Evolutionary conservation across 495 filamentous ascomycete species (phyloP), one percentile per base, ranked within the genome.

Genomic region (Daldinia loculata): DNA sequence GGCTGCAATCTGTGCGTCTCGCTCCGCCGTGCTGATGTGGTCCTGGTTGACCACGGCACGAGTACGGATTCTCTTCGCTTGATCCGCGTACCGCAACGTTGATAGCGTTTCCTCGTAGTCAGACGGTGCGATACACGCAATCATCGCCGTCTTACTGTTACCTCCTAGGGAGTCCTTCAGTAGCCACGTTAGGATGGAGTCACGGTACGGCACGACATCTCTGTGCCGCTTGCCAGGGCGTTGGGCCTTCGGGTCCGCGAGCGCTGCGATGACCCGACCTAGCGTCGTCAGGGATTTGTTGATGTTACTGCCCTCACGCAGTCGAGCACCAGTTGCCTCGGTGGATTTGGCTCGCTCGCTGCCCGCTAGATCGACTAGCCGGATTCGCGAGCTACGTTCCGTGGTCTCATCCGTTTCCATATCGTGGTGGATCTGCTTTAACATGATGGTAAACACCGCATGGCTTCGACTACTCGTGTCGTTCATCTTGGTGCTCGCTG

Each of bases 401-500:
- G 95, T 98, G 1, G 95, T 98, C 78, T 97, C 92, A 76, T 98
- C 96, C 0, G 93, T 95, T 19, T 93, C 91, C 79, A 97, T 89
- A 74, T 97, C 93, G 81, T 98, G 95, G 74, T 83, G 80, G 67
- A 99, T 98, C 78, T 98, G 94, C 80, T 98, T 98, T 30, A 99
- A 84, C 77, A 95, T 94, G 66, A 99, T 94, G 17, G 95, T 99
- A 77, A 99, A 99, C 39, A 99, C 95, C 3, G 96, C 93, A 75
- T 99, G 95, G 57, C 91, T 95, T 77, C 95, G 91, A 38, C 90
- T 94, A 26, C 91, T 95, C 19, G 94, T 98, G 80, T 99, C 95
- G 77, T 99, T 99, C 95, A 99, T 99, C 81, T 98, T 99, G 12
- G 95, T 99, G 80, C 92, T 93, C 24, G 95, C 95, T n/a, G 88